These are phyloP conservation scores for Verticillium longisporum DNA, from an alignment of 2,329 filamentous ascomycete genomes.

Conservation along the genomic window DNA sequence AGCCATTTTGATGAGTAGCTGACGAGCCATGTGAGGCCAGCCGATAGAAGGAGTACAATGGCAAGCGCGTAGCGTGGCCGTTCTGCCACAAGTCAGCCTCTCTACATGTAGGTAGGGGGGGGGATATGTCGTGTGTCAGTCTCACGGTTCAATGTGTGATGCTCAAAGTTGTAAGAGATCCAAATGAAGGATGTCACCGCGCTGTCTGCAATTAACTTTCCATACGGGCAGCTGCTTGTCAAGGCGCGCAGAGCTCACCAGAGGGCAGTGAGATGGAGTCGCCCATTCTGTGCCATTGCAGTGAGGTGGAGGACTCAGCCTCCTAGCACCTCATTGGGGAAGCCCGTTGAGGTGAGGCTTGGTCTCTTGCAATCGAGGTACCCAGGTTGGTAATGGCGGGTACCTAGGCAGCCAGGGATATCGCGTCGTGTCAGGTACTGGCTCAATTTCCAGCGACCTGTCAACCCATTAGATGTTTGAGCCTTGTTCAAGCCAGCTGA, in stretches of 20 bases:
- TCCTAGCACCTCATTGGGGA: background rate
- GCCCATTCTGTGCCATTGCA: constrained; percentile 22
- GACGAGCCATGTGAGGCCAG: constrained; percentile 29
- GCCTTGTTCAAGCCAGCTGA: background rate
- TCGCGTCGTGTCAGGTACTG: background rate
- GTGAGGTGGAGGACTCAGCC: background rate
- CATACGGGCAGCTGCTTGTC: background rate
- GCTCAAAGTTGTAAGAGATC: constrained; percentile 37
- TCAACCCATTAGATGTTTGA: background rate
- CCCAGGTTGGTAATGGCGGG: too few relatives aligned
- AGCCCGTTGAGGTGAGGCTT: background rate
- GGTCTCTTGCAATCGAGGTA: too few relatives aligned
- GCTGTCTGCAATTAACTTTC: constrained; percentile 18
- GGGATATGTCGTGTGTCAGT: background rate
- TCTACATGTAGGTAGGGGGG: background rate
- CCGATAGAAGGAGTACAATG: constrained; percentile 38
- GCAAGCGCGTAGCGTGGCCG: constrained; percentile 40
- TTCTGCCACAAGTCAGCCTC: constrained; percentile 25
- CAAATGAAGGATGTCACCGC: constrained; percentile 41
- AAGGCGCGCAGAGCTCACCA: constrained; percentile 20
- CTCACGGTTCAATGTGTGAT: constrained; percentile 41
- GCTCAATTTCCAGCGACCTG: background rate
- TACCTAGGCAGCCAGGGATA: background rate
- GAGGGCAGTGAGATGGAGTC: constrained; percentile 25
- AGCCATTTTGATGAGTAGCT: constrained; percentile 38